A percentile compares a stretch with the other conserved stretches of the same genome.
These are phyloP conservation scores for Handroanthus guayacan DNA, from an alignment of 257 asterid genomes.

Conservation along the genomic window DNA sequence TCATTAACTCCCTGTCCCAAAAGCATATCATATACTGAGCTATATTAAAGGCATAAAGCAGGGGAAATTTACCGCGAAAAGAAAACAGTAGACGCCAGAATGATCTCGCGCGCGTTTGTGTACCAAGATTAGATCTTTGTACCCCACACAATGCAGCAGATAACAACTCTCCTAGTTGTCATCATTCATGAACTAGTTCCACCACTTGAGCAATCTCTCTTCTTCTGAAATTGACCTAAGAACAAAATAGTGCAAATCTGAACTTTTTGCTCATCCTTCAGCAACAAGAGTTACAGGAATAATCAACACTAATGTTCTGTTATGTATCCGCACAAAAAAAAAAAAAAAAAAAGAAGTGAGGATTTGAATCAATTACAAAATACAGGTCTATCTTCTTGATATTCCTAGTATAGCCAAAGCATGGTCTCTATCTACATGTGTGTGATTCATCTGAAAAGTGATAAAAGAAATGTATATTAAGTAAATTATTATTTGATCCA, in stretches of 20 bases:
- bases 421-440: background rate
- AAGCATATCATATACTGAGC: background rate
- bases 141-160: slow-evolving; percentile 6
- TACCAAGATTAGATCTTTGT: no score
- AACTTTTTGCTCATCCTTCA: background rate
- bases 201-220: slow-evolving; percentile 1
- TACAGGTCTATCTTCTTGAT: no score
- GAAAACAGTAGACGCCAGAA: background rate
- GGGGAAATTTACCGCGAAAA: background rate
- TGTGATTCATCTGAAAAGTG: background rate
- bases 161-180: background rate
- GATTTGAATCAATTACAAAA: no score
- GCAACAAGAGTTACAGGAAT: background rate
- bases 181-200: background rate
- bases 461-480: background rate
- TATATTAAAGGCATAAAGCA: background rate
- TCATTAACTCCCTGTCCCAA: slow-evolving; percentile 11
- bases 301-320: background rate
- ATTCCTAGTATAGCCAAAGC: background rate
- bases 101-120: background rate
- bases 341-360: no score
- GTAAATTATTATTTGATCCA: background rate
- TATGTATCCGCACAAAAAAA: background rate
- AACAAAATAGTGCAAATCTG: background rate
- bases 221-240: background rate